phyloP scores from a whole-genome alignment of 176 grass and related monocot species.

The Guadua angustifolia region DNA sequence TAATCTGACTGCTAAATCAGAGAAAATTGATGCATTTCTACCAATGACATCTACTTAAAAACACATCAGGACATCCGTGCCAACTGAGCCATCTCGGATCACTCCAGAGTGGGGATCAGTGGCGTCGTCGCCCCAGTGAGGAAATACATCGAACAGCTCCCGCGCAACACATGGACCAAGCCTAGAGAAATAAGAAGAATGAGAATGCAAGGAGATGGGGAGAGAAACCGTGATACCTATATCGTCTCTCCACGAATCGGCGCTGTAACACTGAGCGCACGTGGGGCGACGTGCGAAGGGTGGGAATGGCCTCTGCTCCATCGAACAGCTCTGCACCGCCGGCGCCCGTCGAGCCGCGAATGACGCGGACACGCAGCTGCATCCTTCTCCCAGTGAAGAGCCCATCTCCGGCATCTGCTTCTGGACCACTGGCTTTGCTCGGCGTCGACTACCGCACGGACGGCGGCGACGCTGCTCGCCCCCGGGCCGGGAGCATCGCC shows the following conservation, averaged over 20 bases:
- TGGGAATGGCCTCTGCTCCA: not conserved
- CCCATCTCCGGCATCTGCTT: not conserved
- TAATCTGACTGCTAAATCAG: not conserved
- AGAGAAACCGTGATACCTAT: not conserved
- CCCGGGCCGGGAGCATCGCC: not conserved
- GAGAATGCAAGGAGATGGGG: not conserved
- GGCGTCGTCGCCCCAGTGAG: too few relatives aligned
- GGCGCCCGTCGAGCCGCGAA: not conserved
- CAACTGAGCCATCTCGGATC: not conserved
- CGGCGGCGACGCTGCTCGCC: not conserved
- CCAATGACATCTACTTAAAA: not conserved
- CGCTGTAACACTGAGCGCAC: not conserved
- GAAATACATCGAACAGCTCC: too few relatives aligned
- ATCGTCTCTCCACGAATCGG: not conserved
- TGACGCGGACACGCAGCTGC: too few relatives aligned
- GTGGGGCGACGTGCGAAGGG: not conserved
- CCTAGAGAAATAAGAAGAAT: not conserved
- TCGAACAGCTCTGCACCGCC: not conserved
- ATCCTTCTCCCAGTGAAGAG: not conserved
- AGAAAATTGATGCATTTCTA: not conserved
- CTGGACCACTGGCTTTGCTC: not conserved
- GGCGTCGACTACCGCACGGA: too few relatives aligned
- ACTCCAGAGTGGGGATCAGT: too few relatives aligned
- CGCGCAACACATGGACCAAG: too few relatives aligned
- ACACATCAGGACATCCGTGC: not conserved